Conservation (phyloP, 306 rosid genomes). For the Comarum palustre region DNA sequence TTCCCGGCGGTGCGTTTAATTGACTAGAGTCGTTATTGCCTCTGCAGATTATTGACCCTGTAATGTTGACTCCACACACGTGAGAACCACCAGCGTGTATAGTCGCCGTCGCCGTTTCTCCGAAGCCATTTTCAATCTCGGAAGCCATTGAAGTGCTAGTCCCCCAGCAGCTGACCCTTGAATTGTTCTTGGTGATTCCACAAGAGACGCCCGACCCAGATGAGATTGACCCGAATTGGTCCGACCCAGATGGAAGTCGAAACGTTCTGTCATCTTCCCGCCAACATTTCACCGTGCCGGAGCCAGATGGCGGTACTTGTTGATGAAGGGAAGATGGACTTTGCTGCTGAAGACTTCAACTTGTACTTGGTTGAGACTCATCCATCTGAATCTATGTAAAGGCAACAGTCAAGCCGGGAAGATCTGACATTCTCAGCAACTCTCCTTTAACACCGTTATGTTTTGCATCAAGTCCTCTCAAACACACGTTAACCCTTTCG, state of each 20-base stretch:
- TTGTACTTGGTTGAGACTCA: too few species aligned
- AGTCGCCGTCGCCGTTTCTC: conserved; percentile 49
- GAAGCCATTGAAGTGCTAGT: conserved; percentile 10
- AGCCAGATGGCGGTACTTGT: too few species aligned
- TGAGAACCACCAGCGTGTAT: conserved; percentile 60
- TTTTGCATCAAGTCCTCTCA: too few species aligned
- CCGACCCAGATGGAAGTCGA: conserved; percentile 27
- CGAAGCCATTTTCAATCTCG: conserved; percentile 40
- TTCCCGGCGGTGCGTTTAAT: conserved; percentile 39
- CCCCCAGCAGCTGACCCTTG: conserved; percentile 68
- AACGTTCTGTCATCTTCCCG: conserved; percentile 17
- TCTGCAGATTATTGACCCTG: conserved; percentile 55
- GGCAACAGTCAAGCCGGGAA: too few species aligned
- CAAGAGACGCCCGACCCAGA: conserved; percentile 82
- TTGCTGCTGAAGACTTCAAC: too few species aligned
- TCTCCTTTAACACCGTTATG: too few species aligned
- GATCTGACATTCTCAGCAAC: too few species aligned
- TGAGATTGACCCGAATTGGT: conserved; percentile 48
- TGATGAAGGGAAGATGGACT: too few species aligned
- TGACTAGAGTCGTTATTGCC: conserved; percentile 61
- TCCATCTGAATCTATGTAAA: too few species aligned
- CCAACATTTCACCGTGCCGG: conserved; percentile 60
- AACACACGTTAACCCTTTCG: too few species aligned
- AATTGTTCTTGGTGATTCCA: conserved; percentile 40
- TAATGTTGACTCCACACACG: conserved; percentile 63